Conservation (phyloP, 139 green algal species). For the Chlamydomonas eustigma region DNA sequence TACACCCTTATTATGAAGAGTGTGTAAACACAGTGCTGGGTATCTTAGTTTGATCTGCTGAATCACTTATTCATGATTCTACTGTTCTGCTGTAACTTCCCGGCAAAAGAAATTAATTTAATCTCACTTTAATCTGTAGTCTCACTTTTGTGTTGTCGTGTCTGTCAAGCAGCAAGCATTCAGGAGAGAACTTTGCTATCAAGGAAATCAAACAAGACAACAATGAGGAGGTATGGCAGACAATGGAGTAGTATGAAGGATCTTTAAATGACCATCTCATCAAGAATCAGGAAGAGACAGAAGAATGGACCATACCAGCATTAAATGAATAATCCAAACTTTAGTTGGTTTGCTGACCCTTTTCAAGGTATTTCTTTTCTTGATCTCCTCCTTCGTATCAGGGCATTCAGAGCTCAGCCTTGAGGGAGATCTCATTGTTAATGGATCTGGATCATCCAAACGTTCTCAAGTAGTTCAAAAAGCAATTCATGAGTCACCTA, state of each 20-base stretch:
- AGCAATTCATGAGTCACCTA: not conserved
- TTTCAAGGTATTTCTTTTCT: not conserved
- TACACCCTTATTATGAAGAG: not conserved
- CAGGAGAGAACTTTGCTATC: conserved; percentile 65
- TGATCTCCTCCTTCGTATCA: conserved; percentile 30
- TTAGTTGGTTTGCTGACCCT: not conserved
- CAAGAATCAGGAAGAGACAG: not conserved
- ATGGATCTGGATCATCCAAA: conserved; percentile 63
- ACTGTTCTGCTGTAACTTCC: not conserved
- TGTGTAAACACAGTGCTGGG: not conserved
- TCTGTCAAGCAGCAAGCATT: not conserved
- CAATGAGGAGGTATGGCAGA: conserved; percentile 56
- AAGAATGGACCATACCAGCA: not conserved
- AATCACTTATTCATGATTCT: not conserved
- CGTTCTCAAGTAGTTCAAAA: conserved; percentile 24
- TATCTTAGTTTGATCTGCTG: not conserved
- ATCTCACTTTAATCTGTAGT: not conserved
- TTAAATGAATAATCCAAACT: not conserved
- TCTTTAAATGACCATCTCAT: not conserved
- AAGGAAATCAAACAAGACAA: conserved; percentile 90
- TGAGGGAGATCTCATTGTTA: conserved; percentile 81
- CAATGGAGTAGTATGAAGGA: not conserved
- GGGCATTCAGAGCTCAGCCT: conserved; percentile 64
- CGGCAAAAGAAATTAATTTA: not conserved
- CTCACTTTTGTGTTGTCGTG: too few species aligned